Evolutionary conservation across 225 moss, liverwort and hornwort species (phyloP), one percentile per base, ranked within the genome.

Genomic region (Physcomitrellopsis africana): DNA sequence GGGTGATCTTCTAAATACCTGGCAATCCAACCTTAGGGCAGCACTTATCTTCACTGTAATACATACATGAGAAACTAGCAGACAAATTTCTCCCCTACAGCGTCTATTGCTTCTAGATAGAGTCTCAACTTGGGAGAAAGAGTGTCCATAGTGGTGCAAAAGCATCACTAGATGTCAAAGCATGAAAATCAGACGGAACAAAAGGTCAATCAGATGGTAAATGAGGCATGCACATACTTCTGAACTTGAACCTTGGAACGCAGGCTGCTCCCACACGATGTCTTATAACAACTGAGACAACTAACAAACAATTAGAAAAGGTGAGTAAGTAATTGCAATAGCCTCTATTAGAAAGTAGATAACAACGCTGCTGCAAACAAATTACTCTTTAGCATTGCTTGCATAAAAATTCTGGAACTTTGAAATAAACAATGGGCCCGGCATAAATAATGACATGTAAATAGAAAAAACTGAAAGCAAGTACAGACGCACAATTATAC

Each of bases 181-280:
- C 58, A 75, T 44, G 43, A 44, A 76, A 58, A 69, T 5, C 10
- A 11, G 23, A 53, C 9, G 37, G 4, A 77, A 51, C n/a, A 68
- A 1, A 65, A 46, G 53, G 19, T 37, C 24, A 45, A 77, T 29
- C n/a, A 70, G 20, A 60, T 8, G 27, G 67, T 29, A 37, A 47
- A 42, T 18, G 61, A 60, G 66, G 51, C 55, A 11, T 16, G 57
- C 6, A 37, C 88, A 81, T 75, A 92, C 94, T 51, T 89, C 63
- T 82, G 83, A 63, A 92, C 82, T 68, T 94, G 79, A 72, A 92
- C 92, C 76, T 80, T 89, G 14, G 94, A 94, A 44, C 90, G 94
- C 29, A 94, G 84, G n/a, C 81, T 75, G 72, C 86, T 92, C 51
- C 90, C 94, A 59, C 84, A 87, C 3, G 94, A 92, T 72, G 92